Evolutionary conservation across 352 stramenopile species (phyloP).

Genomic region (Plasmopara viticola): DNA sequence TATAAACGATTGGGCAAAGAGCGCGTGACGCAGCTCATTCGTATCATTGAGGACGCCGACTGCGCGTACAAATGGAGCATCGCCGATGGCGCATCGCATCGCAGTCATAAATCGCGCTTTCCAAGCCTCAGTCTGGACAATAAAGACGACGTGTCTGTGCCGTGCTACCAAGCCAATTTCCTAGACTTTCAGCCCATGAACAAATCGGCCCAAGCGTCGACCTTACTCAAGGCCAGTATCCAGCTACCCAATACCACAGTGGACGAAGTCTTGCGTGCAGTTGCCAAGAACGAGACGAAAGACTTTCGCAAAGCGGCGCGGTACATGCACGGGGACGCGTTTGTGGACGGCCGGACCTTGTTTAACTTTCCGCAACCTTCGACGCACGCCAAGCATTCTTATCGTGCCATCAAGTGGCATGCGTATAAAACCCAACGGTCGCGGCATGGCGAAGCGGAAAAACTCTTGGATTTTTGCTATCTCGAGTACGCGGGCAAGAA

Average conservation of each 20-base stretch:
- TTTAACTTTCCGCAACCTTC: slow-evolving; percentile 42
- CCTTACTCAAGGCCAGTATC: slow-evolving; percentile 57
- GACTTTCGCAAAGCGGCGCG: slow-evolving; percentile 49
- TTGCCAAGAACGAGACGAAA: slow-evolving; percentile 56
- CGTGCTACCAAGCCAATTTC: slow-evolving; percentile 54
- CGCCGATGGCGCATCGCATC: slow-evolving; percentile 3
- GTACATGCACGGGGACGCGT: slow-evolving; percentile 51
- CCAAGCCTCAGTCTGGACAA: slow-evolving; percentile 10
- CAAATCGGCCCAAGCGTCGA: slow-evolving; percentile 51
- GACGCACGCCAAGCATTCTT: slow-evolving; percentile 30
- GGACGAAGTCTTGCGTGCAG: slow-evolving; percentile 49
- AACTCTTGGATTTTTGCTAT: slow-evolving; percentile 64
- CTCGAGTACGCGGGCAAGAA: slow-evolving; percentile 70
- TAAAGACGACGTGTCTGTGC: slow-evolving; percentile 10
- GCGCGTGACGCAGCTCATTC: slow-evolving; percentile 61
- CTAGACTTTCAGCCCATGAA: slow-evolving; percentile 57
- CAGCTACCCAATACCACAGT: slow-evolving; percentile 40
- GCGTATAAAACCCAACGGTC: slow-evolving; percentile 32
- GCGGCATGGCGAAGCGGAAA: slow-evolving; percentile 29
- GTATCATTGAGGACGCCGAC: slow-evolving; percentile 74
- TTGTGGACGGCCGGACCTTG: slow-evolving; percentile 59
- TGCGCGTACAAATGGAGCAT: slow-evolving; percentile 68
- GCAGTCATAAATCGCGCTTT: slow-evolving; percentile 7
- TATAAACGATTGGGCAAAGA: slow-evolving; percentile 76
- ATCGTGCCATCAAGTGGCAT: slow-evolving; percentile 75